Conservation (phyloP, 768 basidiomycete species). For the Trametopsis cervina region DNA sequence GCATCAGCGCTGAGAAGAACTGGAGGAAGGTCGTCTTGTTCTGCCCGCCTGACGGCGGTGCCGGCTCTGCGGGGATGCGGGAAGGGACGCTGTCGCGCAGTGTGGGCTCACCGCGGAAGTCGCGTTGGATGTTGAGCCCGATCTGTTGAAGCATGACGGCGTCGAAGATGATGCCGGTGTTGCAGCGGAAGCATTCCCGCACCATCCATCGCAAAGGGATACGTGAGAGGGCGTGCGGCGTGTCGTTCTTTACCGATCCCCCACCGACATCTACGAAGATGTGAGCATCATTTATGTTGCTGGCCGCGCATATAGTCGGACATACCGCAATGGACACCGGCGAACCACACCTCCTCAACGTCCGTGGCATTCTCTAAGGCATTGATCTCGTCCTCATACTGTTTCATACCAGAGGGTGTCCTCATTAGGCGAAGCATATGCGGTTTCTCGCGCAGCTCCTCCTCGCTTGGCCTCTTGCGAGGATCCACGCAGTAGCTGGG, state of each 20-base stretch:
- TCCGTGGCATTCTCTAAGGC: constrained; percentile 25
- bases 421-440: too few species aligned
- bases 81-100: neutral
- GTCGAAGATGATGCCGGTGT: constrained; percentile 24
- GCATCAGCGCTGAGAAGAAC: neutral
- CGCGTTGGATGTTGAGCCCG: constrained; percentile 6
- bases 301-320: constrained; percentile 5
- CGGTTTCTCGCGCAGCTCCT: neutral
- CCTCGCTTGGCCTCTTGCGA: constrained; percentile 18
- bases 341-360: constrained; percentile 67
- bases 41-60: neutral
- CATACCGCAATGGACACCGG: constrained; percentile 37
- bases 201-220: constrained; percentile 31
- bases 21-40: neutral
- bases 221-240: constrained; percentile 20
- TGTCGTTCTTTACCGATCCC: constrained; percentile 20
- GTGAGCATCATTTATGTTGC: too few species aligned
- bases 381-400: constrained; percentile 22
- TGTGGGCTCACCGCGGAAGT: neutral
- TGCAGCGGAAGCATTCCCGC: constrained; percentile 23
- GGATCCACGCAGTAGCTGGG: constrained; percentile 16
- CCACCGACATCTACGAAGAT: constrained; percentile 26
- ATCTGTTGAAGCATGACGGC: constrained; percentile 15
- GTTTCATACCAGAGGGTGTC: neutral
- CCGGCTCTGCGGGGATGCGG: neutral